These are phyloP conservation scores for Astrocystis sublimbata DNA, from an alignment of 495 filamentous ascomycete genomes.

Conservation along the genomic window DNA sequence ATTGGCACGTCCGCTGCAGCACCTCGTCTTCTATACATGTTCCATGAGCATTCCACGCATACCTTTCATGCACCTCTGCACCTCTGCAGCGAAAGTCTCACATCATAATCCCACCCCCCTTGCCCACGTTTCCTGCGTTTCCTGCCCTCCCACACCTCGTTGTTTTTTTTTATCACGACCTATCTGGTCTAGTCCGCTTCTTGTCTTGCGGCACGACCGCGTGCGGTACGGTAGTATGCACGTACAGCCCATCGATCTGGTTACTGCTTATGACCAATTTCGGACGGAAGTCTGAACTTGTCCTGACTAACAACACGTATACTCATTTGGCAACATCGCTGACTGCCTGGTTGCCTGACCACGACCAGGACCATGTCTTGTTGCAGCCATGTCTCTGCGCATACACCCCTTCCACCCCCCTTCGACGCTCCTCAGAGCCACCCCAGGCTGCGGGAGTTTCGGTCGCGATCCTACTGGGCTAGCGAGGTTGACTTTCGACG, in stretches of 20 bases:
- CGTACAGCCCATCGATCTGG: background rate
- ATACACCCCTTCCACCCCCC: constrained; percentile 6
- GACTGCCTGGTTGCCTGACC: constrained; percentile 11
- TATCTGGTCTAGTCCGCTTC: constrained; percentile 5
- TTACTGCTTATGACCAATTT: constrained; percentile 20
- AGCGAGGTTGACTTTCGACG: constrained; percentile 5
- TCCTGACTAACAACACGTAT: constrained; percentile 12
- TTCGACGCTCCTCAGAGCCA: background rate
- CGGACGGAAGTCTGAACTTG: constrained; percentile 8
- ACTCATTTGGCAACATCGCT: constrained; percentile 13
- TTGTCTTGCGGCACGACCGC: constrained; percentile 17
- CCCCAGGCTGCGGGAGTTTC: background rate
- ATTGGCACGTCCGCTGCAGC: background rate
- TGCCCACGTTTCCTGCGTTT: background rate
- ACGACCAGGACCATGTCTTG: no score
- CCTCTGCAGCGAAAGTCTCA: background rate
- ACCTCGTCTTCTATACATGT: constrained; percentile 10
- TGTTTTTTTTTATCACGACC: constrained; percentile 2
- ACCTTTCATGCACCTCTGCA: no score
- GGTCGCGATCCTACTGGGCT: constrained; percentile 12
- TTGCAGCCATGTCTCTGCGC: background rate
- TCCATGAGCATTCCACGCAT: constrained; percentile 17
- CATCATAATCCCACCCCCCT: constrained; percentile 1
- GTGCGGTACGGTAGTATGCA: constrained; percentile 12
- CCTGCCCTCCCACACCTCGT: constrained; percentile 1